Conservation (phyloP, 2,329 filamentous ascomycete genomes). For the Fonsecaea pedrosoi region DNA sequence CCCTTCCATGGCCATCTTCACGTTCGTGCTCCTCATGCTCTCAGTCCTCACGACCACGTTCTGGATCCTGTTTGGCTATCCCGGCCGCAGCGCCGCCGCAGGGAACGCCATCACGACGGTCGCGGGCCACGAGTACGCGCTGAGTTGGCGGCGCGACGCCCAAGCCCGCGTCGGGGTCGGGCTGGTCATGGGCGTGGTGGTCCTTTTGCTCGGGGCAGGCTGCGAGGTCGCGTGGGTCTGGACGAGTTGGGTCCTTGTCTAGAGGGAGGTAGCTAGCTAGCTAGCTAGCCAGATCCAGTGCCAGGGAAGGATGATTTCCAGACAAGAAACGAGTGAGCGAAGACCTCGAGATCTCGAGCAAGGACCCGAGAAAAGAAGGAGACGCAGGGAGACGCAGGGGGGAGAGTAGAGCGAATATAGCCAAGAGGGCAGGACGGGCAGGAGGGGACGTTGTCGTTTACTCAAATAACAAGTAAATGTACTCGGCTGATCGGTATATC, state of each 20-base stretch:
- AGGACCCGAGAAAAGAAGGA: too few relatives aligned
- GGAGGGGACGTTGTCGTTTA: too few relatives aligned
- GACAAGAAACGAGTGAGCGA: too few relatives aligned
- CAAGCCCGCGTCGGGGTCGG: conserved; percentile 35
- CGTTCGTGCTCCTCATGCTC: conserved; percentile 26
- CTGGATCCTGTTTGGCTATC: conserved; percentile 40
- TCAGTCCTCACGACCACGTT: conserved; percentile 31
- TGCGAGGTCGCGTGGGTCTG: conserved; percentile 35
- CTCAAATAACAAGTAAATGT: background rate
- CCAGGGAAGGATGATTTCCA: too few relatives aligned
- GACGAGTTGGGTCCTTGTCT: conserved; percentile 38
- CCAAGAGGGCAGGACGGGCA: too few relatives aligned
- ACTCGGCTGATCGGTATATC: too few relatives aligned
- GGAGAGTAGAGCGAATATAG: too few relatives aligned
- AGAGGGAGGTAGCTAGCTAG: conserved; percentile 2
- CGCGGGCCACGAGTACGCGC: conserved; percentile 13
- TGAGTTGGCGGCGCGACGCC: conserved; percentile 37
- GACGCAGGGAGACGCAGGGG: too few relatives aligned
- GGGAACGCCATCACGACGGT: conserved; percentile 25
- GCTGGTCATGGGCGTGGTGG: conserved; percentile 37
- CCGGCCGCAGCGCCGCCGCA: conserved; percentile 31
- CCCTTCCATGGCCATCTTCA: conserved; percentile 22
- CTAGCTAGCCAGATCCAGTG: too few relatives aligned
- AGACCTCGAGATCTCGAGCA: too few relatives aligned
- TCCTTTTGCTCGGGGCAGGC: conserved; percentile 30